Base-by-base conservation (phyloP, 805 yeast species). In the Metschnikowia bowlesiae region DNA sequence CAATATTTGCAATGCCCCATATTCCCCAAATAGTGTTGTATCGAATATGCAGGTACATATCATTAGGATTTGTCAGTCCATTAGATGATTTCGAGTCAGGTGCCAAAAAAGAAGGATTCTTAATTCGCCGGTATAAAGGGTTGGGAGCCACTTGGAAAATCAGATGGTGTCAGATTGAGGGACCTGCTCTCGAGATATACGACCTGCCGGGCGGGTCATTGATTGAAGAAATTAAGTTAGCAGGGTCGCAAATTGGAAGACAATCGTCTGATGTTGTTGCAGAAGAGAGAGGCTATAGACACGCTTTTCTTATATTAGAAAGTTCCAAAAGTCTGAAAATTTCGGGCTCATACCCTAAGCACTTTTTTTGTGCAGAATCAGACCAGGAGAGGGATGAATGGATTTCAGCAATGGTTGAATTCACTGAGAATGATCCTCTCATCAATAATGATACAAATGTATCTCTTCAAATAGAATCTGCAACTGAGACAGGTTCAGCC, bases 331-430 rank as follows among this genome's bases (percentile, higher is more conserved):
- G 66, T 41, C 58, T 60, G 45, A 60, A 69, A 57, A 51, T 69
- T 50, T 55, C 71, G 38, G 57, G 70, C 6, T 60, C 64, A 4
- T 70, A 55, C 30, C 78, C 80, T 1, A 82, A 76, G 55, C 88
- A 85, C 59, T 76, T 80, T 46, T 78, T 89, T 47, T 88, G 95
- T 65, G 85, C 94, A 2, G 96, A 90, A 63, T 82, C 85, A 8
- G 85, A 85, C 41, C 77, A 74, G 29, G 96, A 89, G 61, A 76
- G 92, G 50, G 91, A 85, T 59, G 70, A 70, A 8, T 87, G 95
- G 94, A 79, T 87, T 8, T 74, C 78, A 22, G 56, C 64, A 1
- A 63, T 74, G 59, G 64, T 74, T 10, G 74, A 71, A 45, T 64
- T 61, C 44, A 63, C 64, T 29, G 70, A 68, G 28, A 55, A 56